A percentile compares a stretch with the other conserved stretches of the same genome.
These are phyloP conservation scores for Coemansia sp. DNA, from an alignment of 192 early-diverging fungal genomes.

Conservation along the genomic window DNA sequence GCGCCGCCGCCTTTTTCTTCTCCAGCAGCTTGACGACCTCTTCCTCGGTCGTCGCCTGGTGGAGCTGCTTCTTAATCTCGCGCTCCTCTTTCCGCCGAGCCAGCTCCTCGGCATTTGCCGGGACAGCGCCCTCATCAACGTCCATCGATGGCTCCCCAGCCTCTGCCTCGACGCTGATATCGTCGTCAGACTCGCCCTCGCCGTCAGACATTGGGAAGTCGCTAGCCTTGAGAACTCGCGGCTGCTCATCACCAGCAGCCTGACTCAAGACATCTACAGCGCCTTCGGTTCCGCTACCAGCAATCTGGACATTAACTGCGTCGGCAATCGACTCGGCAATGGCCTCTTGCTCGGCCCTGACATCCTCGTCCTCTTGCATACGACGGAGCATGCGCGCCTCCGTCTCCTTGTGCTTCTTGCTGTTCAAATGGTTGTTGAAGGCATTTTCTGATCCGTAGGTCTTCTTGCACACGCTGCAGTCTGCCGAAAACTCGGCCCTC, in stretches of 20 bases:
- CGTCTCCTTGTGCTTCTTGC: conserved; percentile 94
- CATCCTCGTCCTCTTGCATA: conserved; percentile 47
- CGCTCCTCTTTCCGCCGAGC: conserved; percentile 40
- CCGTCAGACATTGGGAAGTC: conserved; percentile 52
- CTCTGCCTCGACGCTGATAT: conserved; percentile 9
- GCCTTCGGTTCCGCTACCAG: background rate
- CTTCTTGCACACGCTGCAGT: conserved; percentile 64
- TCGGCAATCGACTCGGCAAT: conserved; percentile 47
- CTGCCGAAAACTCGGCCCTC: conserved; percentile 41
- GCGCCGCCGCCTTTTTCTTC: conserved; percentile 75
- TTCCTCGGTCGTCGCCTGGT: conserved; percentile 58
- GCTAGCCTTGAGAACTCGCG: conserved; percentile 29
- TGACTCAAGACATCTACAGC: background rate
- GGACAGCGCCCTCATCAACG: conserved; percentile 2
- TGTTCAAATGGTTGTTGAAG: conserved; percentile 87
- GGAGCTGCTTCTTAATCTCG: conserved; percentile 49
- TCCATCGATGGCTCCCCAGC: conserved; percentile 6
- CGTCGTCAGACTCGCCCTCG: conserved; percentile 38
- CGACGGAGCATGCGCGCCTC: conserved; percentile 57
- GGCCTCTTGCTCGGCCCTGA: conserved; percentile 38
- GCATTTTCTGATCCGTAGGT: conserved; percentile 81
- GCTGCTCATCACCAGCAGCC: conserved; percentile 9
- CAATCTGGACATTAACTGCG: background rate
- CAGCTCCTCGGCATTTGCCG: conserved; percentile 20
- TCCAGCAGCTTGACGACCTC: conserved; percentile 78